Conservation (phyloP, 495 filamentous ascomycete genomes). For the Penicillium alfredii region DNA sequence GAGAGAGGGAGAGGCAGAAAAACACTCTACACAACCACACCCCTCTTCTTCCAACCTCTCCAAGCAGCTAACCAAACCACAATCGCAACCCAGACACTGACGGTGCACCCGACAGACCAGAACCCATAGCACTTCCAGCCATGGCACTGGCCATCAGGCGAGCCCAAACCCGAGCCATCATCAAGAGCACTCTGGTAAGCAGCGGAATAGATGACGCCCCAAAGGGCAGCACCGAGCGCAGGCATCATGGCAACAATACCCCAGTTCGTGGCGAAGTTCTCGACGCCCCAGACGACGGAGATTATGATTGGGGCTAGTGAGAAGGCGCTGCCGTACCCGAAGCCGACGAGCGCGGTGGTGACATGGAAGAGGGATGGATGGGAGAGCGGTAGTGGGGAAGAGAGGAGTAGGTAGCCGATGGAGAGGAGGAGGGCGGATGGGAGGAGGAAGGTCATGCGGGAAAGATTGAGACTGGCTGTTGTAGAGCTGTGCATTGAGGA, state of each 20-base stretch:
- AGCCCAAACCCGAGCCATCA: slow-evolving; percentile 17
- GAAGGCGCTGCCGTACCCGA: slow-evolving; percentile 90
- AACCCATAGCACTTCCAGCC: slow-evolving; percentile 79
- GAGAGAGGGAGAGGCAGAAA: not conserved
- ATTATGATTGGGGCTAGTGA: slow-evolving; percentile 85
- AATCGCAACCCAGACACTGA: slow-evolving; percentile 71
- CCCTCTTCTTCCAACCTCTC: slow-evolving; percentile 77
- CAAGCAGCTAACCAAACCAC: slow-evolving; percentile 71
- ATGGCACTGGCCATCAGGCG: slow-evolving; percentile 46
- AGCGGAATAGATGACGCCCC: slow-evolving; percentile 74
- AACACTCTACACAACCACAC: slow-evolving; percentile 61
- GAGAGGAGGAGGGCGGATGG: slow-evolving; percentile 69
- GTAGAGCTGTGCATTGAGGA: slow-evolving; percentile 20
- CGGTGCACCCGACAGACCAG: slow-evolving; percentile 66
- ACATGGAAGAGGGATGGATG: slow-evolving; percentile 67
- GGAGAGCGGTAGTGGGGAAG: slow-evolving; percentile 63
- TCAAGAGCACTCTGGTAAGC: slow-evolving; percentile 66
- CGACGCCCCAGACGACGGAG: slow-evolving; percentile 91
- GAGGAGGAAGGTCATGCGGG: slow-evolving; percentile 74
- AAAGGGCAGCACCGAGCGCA: slow-evolving; percentile 74
- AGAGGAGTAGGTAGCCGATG: slow-evolving; percentile 66
- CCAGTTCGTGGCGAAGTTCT: slow-evolving; percentile 98
- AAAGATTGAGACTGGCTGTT: slow-evolving; percentile 52
- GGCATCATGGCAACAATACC: slow-evolving; percentile 90
- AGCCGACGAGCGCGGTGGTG: slow-evolving; percentile 72